Percentiles rank a stretch among this genome's conserved stretches.
Evolutionary conservation across 331 rosid species (phyloP).

Genomic region (Acacia pycnantha): DNA sequence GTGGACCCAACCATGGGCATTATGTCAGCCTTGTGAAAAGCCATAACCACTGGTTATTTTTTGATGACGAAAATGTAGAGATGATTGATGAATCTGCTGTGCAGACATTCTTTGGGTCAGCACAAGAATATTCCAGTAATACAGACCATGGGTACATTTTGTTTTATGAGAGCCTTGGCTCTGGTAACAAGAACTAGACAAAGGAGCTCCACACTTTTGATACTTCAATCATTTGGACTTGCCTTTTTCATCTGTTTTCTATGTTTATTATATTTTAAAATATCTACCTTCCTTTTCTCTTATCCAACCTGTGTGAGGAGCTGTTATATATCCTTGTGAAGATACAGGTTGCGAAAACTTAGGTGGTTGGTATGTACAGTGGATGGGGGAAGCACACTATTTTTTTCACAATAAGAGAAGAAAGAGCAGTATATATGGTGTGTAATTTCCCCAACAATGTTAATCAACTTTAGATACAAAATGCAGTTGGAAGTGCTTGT

Average conservation of each 20-base stretch:
- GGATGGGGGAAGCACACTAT: conserved; percentile 60
- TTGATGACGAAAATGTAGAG: conserved; percentile 97
- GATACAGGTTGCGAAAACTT: conserved; percentile 64
- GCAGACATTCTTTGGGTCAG: conserved; percentile 98
- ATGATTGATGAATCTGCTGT: conserved; percentile 97
- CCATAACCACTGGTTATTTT: conserved; percentile 98
- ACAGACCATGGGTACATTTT: conserved; percentile 98
- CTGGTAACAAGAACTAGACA: conserved; percentile 59
- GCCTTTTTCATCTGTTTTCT: conserved; percentile 30
- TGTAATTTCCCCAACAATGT: conserved; percentile 39
- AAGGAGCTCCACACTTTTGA: conserved; percentile 42
- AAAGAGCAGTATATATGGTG: conserved; percentile 59
- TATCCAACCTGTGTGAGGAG: conserved; percentile 60
- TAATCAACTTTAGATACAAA: conserved; percentile 43
- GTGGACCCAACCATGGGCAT: conserved; percentile 99
- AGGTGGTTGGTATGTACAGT: conserved; percentile 73
- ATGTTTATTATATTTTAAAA: conserved; percentile 39
- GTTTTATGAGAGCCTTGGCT: conserved; percentile 87
- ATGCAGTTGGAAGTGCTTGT: conserved; percentile 33
- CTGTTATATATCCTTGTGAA: conserved; percentile 57
- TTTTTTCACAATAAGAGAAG: conserved; percentile 36
- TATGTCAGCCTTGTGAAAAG: conserved; percentile 99
- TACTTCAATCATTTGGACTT: conserved; percentile 46
- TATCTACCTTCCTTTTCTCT: conserved; percentile 8
- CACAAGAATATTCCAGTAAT: conserved; percentile 93